Conservation (phyloP, 163 green algal genomes). For the Scenedesmus sp. region DNA sequence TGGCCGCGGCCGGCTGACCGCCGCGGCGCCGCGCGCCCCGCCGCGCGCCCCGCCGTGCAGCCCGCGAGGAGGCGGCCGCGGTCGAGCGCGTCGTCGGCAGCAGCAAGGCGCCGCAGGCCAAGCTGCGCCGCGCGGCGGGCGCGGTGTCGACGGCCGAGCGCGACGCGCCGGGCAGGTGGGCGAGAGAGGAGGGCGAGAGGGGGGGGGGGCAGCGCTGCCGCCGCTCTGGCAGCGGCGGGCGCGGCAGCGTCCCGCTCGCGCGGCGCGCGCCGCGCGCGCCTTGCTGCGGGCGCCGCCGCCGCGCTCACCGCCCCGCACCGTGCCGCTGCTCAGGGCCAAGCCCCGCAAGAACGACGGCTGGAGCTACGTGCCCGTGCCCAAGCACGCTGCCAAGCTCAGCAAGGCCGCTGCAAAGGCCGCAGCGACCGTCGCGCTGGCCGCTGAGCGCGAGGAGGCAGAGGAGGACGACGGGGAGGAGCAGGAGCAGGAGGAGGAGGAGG, state of each 20-base stretch:
- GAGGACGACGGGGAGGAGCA: neutral
- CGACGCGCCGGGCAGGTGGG: too few species aligned
- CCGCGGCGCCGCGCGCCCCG: too few species aligned
- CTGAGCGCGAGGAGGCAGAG: too few species aligned
- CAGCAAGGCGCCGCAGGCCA: constrained; percentile 3
- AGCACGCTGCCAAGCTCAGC: neutral
- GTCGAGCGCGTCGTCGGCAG: neutral
- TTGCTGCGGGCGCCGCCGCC: too few species aligned
- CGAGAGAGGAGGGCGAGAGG: too few species aligned
- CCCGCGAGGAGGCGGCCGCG: neutral
- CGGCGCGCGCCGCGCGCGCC: too few species aligned
- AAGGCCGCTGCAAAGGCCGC: too few species aligned
- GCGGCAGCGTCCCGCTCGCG: too few species aligned
- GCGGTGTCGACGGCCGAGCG: neutral
- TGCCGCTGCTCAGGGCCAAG: constrained; percentile 1
- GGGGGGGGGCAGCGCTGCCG: too few species aligned
- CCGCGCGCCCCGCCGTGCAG: neutral
- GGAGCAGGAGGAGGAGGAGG: constrained; percentile 4
- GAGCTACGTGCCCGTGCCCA: neutral
- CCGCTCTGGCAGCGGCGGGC: too few species aligned
- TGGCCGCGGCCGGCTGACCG: neutral
- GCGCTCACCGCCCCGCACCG: too few species aligned
- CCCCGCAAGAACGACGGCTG: constrained; percentile 2
- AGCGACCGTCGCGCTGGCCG: too few species aligned
- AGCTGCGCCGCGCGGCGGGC: neutral